Percentiles rank a stretch among this genome's conserved stretches.
Conservation (phyloP, 2,329 filamentous ascomycete species). For the Microascus cirrosus region DNA sequence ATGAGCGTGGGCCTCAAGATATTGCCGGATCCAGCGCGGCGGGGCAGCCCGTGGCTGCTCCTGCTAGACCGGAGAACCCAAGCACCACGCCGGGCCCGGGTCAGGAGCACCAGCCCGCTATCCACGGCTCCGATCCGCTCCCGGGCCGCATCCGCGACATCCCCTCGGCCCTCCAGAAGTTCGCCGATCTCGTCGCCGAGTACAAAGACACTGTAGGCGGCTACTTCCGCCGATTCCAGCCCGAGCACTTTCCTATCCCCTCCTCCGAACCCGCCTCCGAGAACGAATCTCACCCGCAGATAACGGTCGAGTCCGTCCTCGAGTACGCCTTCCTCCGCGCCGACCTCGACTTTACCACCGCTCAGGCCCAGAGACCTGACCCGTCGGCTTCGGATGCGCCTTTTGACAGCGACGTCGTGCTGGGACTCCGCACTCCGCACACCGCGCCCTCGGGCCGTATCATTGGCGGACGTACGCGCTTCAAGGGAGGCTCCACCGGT, state of each 20-base stretch:
- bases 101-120: conserved; percentile 20
- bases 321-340: conserved; percentile 90
- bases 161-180: conserved; percentile 43
- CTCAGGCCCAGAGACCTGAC: conserved; percentile 74
- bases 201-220: conserved; percentile 84
- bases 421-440: conserved; percentile 42
- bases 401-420: conserved; percentile 74
- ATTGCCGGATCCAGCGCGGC: not conserved
- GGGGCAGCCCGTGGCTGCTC: not conserved
- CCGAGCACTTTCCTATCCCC: conserved; percentile 37
- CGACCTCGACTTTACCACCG: conserved; percentile 87
- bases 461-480: conserved; percentile 67
- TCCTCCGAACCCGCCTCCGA: conserved; percentile 2
- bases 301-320: conserved; percentile 66
- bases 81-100: not conserved
- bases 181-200: conserved; percentile 58
- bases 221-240: conserved; percentile 86
- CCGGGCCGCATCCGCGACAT: conserved; percentile 40
- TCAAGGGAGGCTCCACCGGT: conserved; percentile 89
- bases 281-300: conserved; percentile 20
- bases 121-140: conserved; percentile 28
- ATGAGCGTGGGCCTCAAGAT: conserved; percentile 9
- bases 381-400: conserved; percentile 62
- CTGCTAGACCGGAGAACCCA: conserved; percentile 6
- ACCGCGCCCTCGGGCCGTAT: conserved; percentile 41